phyloP scores from a whole-genome alignment of 192 early-diverging fungal species.

The Umbelopsis isabellina region DNA sequence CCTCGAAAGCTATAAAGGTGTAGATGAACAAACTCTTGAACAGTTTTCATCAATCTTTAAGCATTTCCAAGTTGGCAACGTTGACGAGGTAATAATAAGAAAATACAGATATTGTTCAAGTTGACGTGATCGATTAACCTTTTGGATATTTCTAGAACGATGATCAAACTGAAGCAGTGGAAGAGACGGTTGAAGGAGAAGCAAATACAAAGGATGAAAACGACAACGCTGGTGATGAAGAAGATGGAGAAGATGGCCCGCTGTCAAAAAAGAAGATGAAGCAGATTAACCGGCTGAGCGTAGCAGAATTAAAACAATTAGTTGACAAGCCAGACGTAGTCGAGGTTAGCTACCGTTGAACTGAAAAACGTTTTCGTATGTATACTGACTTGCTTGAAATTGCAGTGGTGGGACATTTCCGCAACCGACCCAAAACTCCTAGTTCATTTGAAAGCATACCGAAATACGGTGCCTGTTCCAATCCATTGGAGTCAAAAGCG shows the following conservation, averaged over 20 bases:
- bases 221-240: slow-evolving; percentile 27
- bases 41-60: slow-evolving; percentile 37
- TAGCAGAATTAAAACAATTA: slow-evolving; percentile 92
- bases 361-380: background rate
- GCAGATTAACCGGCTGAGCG: slow-evolving; percentile 64
- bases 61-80: slow-evolving; percentile 36
- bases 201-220: slow-evolving; percentile 21
- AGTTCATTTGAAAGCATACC: slow-evolving; percentile 86
- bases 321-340: slow-evolving; percentile 94
- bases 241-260: slow-evolving; percentile 26
- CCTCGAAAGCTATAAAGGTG: slow-evolving; percentile 22
- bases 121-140: background rate
- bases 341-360: slow-evolving; percentile 58
- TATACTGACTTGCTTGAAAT: slow-evolving; percentile 1
- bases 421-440: slow-evolving; percentile 89
- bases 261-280: slow-evolving; percentile 63
- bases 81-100: slow-evolving; percentile 17
- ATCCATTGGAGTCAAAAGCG: slow-evolving; percentile 95
- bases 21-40: slow-evolving; percentile 31
- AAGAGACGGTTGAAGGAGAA: slow-evolving; percentile 13
- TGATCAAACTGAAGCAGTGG: slow-evolving; percentile 6
- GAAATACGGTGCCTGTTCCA: slow-evolving; percentile 96
- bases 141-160: background rate
- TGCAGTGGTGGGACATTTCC: slow-evolving; percentile 88
- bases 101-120: background rate